phyloP scores from a whole-genome alignment of 2,329 filamentous ascomycete species.

The Paecilomyces sp. region DNA sequence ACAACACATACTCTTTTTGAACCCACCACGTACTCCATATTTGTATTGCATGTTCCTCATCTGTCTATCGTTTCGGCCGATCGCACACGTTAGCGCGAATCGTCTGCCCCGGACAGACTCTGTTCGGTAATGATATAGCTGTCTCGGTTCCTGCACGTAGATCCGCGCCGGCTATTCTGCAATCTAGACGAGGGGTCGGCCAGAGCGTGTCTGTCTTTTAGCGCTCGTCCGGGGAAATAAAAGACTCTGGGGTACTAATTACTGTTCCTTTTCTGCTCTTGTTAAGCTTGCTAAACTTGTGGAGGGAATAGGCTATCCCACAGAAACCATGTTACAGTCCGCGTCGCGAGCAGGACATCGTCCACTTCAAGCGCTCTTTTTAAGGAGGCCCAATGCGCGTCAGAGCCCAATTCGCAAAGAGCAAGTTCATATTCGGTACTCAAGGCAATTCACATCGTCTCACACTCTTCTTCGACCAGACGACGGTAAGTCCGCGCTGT shows the following conservation, averaged over 20 bases:
- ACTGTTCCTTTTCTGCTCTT: background rate
- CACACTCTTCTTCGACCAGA: background rate
- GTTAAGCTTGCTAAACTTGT: background rate
- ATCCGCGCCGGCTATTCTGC: background rate
- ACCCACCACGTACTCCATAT: background rate
- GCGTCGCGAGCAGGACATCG: background rate
- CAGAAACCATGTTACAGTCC: background rate
- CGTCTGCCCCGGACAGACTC: background rate
- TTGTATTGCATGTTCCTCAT: background rate
- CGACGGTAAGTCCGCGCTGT: background rate
- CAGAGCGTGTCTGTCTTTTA: background rate
- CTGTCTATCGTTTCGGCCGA: background rate
- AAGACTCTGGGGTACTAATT: background rate
- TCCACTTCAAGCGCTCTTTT: background rate
- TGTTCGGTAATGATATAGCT: background rate
- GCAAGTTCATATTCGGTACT: background rate
- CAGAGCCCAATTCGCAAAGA: background rate
- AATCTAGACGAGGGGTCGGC: background rate
- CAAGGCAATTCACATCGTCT: background rate
- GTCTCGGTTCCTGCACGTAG: background rate
- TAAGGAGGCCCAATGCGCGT: background rate
- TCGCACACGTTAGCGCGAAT: background rate
- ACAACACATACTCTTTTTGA: background rate
- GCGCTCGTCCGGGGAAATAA: background rate
- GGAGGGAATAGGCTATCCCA: background rate